These are phyloP conservation scores for Basipetospora chlamydospora DNA, from an alignment of 2,329 filamentous ascomycete genomes.

Conservation along the genomic window DNA sequence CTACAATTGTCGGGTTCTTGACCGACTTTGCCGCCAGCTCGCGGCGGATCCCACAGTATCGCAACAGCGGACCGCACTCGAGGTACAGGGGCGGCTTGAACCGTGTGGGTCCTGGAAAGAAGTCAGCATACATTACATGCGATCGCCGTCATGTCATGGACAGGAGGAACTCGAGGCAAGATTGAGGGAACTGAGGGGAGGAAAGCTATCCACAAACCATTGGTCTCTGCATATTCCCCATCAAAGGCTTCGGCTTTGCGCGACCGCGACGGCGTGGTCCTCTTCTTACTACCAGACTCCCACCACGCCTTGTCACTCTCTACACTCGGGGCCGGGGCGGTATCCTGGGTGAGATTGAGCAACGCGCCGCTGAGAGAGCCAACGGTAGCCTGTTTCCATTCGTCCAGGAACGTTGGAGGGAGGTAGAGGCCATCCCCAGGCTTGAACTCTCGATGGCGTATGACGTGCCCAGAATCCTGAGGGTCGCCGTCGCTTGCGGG, in stretches of 20 bases:
- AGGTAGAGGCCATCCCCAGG: conserved; percentile 44
- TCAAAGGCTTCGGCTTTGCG: conserved; percentile 49
- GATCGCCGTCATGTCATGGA: too few relatives aligned
- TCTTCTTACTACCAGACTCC: conserved; percentile 44
- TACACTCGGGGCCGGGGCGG: conserved; percentile 12
- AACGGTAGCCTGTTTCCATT: conserved; percentile 56
- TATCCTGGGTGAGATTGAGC: conserved; percentile 40
- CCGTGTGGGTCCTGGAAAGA: conserved; percentile 39
- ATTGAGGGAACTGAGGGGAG: neutral
- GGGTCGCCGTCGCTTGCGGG: neutral
- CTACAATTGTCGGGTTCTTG: conserved; percentile 21
- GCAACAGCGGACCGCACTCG: conserved; percentile 77
- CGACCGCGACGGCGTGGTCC: conserved; percentile 31
- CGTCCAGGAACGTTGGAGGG: conserved; percentile 46
- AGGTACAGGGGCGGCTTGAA: conserved; percentile 78
- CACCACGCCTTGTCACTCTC: conserved; percentile 58
- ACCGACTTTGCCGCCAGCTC: conserved; percentile 32
- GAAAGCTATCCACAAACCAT: conserved; percentile 25
- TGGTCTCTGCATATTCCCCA: conserved; percentile 50
- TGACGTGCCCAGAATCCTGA: neutral
- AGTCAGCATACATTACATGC: too few relatives aligned
- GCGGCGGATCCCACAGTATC: conserved; percentile 71
- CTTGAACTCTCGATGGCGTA: neutral
- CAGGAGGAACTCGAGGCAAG: too few relatives aligned
- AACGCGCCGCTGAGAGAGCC: conserved; percentile 44